Base-by-base conservation (phyloP, 306 rosid species). In the Ochetophila trinervis region DNA sequence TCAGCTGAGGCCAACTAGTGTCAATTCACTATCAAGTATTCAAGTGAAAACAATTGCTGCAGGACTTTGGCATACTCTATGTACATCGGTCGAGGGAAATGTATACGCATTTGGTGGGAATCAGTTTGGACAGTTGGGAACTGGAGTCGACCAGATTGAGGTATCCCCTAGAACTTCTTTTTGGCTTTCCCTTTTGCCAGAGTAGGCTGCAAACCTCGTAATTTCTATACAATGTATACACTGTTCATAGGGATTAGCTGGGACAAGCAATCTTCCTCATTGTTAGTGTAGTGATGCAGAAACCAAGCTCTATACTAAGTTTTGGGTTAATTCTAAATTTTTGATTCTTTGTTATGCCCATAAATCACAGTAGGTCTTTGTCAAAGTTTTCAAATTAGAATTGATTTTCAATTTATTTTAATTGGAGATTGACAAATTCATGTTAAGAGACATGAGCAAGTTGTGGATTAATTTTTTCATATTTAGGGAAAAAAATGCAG, bases 121-220 rank as follows among this genome's bases (percentile, higher is more conserved):
- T 75, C 97, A 91, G 75, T 91, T 88, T 80, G 96, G 97, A 57
- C 96, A 91, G 71, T 51, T 91, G 80, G 97, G 97, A 45, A 86
- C 96, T 0, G 91, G 90, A 61, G 75, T 57, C 19, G 91, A 91
- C 34, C 90, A 88, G 77, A 78, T 72, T 13, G 91, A 88, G 97
- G 97, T 91, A 84, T 1, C 30, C 63, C 40, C 52, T 18, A 57
- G 21, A 40, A 20, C 51, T 49, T 19, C 6, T 40, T 4, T 51
- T 34, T 2, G n/a, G 10, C n/a, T 63, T 5, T 37, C 9, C 3
- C 6, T 53, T 42, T 37, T 34, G 21, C n/a, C 30, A 5, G 18
- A 17, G 10, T 42, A 17, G 40, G 20, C 13, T 23, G 37, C 20
- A 27, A 27, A 27, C 32, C 32, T 27, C 32, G 2, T 27, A 27